Percentiles rank a stretch among this genome's conserved stretches.
phyloP scores from a whole-genome alignment of 2,329 filamentous ascomycete genomes.

The Cucurbitaria berberidis region DNA sequence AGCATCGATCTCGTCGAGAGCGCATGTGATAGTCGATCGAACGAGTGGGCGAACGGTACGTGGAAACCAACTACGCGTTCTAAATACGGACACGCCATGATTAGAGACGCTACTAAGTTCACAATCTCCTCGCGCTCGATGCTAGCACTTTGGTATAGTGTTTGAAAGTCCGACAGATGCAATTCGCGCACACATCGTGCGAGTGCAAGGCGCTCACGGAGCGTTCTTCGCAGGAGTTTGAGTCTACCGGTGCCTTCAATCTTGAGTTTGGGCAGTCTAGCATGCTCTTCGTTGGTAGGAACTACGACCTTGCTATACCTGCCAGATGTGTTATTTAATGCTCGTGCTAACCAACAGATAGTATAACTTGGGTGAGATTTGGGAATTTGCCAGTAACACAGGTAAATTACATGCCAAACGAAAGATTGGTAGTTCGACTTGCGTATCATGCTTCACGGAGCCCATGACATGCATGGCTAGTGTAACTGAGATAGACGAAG shows the following conservation, averaged over 20 bases:
- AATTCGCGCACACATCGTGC: conserved; percentile 61
- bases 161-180: conserved; percentile 58
- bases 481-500: neutral
- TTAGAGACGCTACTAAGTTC: conserved; percentile 61
- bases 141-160: conserved; percentile 42
- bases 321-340: conserved; percentile 4
- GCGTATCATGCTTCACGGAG: neutral
- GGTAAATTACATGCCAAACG: too few species aligned
- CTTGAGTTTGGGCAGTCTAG: conserved; percentile 46
- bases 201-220: conserved; percentile 58
- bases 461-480: neutral
- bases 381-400: neutral
- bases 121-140: conserved; percentile 58
- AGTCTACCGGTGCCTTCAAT: conserved; percentile 58
- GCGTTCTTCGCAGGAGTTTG: conserved; percentile 60
- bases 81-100: conserved; percentile 65
- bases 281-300: conserved; percentile 51
- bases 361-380: neutral
- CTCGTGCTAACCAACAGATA: neutral
- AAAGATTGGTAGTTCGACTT: neutral
- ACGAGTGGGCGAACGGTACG: conserved; percentile 60
- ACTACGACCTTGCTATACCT: conserved; percentile 60
- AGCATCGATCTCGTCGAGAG: conserved; percentile 61
- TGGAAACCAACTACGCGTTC: conserved; percentile 62
- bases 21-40: conserved; percentile 62